Percentiles rank a stretch among this genome's conserved stretches.
These are phyloP conservation scores for Lolium multiflorum DNA, from an alignment of 176 grass and related monocot species.

Conservation along the genomic window DNA sequence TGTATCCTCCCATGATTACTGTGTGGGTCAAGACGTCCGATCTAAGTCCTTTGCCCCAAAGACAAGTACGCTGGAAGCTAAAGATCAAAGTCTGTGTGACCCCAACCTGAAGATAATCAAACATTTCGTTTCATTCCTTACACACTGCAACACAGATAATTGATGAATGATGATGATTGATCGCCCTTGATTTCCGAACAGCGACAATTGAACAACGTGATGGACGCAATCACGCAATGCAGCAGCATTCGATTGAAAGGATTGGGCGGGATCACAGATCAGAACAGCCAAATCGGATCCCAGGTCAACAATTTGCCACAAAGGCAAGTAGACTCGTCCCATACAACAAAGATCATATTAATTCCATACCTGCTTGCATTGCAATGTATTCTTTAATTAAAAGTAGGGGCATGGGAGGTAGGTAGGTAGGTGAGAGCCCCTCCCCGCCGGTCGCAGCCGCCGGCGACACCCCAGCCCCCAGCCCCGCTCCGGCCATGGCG, in stretches of 20 bases:
- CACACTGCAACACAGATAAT: background rate
- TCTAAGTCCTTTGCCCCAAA: background rate
- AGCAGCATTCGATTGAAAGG: background rate
- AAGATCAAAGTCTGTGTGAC: background rate
- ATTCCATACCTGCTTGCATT: no score
- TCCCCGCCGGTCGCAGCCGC: no score
- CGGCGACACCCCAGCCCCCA: no score
- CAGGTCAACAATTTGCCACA: no score
- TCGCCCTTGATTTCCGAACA: background rate
- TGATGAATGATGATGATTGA: background rate
- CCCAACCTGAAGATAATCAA: background rate
- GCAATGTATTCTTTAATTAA: no score
- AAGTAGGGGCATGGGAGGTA: no score
- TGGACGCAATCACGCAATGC: background rate
- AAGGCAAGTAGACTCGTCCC: no score
- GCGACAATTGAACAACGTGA: background rate
- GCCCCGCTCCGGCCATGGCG: no score
- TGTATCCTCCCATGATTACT: slow-evolving; percentile 5
- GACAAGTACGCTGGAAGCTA: slow-evolving; percentile 30
- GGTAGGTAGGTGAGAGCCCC: no score
- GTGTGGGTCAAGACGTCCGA: slow-evolving; percentile 21
- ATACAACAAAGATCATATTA: no score
- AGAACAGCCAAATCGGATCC: no score
- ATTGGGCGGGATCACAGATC: no score
- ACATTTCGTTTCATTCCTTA: slow-evolving; percentile 1